Conservation (phyloP, 2,329 filamentous ascomycete species). For the Helicocarpus griseus region DNA sequence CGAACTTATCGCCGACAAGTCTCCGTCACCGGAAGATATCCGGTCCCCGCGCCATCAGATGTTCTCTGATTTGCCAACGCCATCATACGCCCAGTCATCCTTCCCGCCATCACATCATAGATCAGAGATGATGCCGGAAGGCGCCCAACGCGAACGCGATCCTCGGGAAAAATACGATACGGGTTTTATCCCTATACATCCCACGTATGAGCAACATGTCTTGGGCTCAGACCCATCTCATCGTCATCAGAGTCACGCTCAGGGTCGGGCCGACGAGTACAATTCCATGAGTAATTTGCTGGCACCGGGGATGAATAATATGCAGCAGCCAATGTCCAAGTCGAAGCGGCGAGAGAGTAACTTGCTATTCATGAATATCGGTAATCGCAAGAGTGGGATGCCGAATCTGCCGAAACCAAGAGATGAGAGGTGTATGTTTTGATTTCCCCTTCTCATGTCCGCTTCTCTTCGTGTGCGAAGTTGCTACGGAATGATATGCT, state of each 20-base stretch:
- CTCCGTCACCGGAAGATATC: conserved; percentile 46
- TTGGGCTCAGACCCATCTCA: conserved; percentile 22
- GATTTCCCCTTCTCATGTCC: background rate
- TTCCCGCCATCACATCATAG: conserved; percentile 27
- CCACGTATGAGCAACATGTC: conserved; percentile 35
- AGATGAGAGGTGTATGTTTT: background rate
- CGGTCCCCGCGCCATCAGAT: conserved; percentile 56
- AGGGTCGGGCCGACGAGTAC: conserved; percentile 16
- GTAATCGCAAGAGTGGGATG: conserved; percentile 19
- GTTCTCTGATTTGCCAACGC: conserved; percentile 57
- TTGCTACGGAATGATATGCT: background rate
- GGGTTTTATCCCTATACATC: conserved; percentile 43
- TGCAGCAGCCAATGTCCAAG: conserved; percentile 21
- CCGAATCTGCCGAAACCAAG: background rate
- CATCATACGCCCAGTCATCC: conserved; percentile 49
- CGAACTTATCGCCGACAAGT: conserved; percentile 33
- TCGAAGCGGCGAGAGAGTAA: conserved; percentile 41
- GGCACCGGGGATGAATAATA: conserved; percentile 20
- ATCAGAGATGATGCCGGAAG: conserved; percentile 7
- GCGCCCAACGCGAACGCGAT: conserved; percentile 19
- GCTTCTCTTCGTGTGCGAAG: too few species aligned
- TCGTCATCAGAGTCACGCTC: conserved; percentile 12
- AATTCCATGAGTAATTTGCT: conserved; percentile 33
- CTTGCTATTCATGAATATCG: conserved; percentile 36
- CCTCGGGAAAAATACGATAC: conserved; percentile 34